phyloP scores from a whole-genome alignment of 78 protist genomes.

The Neovahlkampfia damariscottae region DNA sequence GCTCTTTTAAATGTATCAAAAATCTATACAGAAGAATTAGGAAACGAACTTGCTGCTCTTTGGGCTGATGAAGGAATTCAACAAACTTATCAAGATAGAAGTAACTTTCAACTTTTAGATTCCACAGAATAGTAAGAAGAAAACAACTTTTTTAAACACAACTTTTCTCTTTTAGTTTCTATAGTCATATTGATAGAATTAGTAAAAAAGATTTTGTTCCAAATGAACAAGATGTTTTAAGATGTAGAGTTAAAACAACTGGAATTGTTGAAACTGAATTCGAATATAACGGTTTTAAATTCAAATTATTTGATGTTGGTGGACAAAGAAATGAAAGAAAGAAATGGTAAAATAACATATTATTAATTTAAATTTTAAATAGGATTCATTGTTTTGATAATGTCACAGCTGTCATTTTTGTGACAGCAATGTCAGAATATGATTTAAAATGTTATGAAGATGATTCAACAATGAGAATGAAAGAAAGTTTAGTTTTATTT shows the following conservation, averaged over 20 bases:
- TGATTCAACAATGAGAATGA: constrained; percentile 67
- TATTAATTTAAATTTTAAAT: no score
- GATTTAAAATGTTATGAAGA: constrained; percentile 72
- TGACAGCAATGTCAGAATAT: constrained; percentile 69
- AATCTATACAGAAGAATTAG: constrained; percentile 19
- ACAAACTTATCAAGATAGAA: constrained; percentile 30
- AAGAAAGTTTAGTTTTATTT: constrained; percentile 74
- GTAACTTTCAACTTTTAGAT: constrained; percentile 79
- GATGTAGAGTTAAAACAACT: constrained; percentile 78
- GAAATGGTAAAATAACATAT: no score
- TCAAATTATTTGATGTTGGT: constrained; percentile 86
- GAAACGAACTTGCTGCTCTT: constrained; percentile 31
- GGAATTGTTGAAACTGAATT: constrained; percentile 80
- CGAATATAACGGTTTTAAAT: constrained; percentile 20
- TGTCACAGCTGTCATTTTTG: constrained; percentile 88
- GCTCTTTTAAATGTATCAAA: neutral
- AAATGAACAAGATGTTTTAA: constrained; percentile 72
- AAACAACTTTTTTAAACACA: no score
- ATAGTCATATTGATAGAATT: constrained; percentile 15
- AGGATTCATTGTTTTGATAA: constrained; percentile 61
- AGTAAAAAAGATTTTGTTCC: constrained; percentile 63
- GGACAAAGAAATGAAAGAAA: constrained; percentile 86
- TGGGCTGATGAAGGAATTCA: constrained; percentile 75
- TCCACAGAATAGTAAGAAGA: constrained; percentile 71
- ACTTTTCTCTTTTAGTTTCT: no score